A percentile compares a stretch with the other conserved stretches of the same genome.
These are phyloP conservation scores for Spathaspora sp. DNA, from an alignment of 805 yeast species.

Conservation along the genomic window DNA sequence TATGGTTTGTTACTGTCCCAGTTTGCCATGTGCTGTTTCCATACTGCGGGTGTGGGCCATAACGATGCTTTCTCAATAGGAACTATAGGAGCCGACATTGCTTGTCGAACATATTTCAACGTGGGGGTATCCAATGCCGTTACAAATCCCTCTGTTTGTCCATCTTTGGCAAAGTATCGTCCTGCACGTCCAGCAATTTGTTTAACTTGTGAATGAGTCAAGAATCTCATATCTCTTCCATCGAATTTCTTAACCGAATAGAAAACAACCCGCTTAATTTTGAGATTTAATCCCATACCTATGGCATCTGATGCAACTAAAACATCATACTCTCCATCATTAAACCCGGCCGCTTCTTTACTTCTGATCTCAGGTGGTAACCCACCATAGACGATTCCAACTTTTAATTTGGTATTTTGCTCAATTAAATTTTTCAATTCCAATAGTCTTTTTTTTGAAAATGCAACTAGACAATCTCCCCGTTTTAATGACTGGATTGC, in stretches of 20 bases:
- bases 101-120: conserved; percentile 40
- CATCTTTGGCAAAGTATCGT: conserved; percentile 45
- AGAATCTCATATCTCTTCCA: conserved; percentile 46
- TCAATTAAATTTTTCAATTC: conserved; percentile 70
- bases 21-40: conserved; percentile 62
- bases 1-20: conserved; percentile 51
- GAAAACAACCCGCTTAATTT: conserved; percentile 78
- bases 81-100: conserved; percentile 49
- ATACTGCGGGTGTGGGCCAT: conserved; percentile 78
- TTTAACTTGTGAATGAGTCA: conserved; percentile 68
- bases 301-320: conserved; percentile 94
- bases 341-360: conserved; percentile 76
- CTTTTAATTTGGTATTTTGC: conserved; percentile 53
- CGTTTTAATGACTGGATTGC: conserved; percentile 40
- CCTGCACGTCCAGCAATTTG: conserved; percentile 99
- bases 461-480: conserved; percentile 91
- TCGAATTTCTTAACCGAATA: conserved; percentile 65
- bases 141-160: conserved; percentile 45
- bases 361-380: conserved; percentile 93
- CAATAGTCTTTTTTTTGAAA: conserved; percentile 71
- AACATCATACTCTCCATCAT: conserved; percentile 74
- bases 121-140: conserved; percentile 48
- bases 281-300: conserved; percentile 94
- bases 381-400: conserved; percentile 92
- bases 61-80: conserved; percentile 58